A percentile compares a stretch with the other conserved stretches of the same genome.
These are phyloP conservation scores for Saccharomycopsis sp. DNA, from an alignment of 805 yeast species.

Conservation along the genomic window DNA sequence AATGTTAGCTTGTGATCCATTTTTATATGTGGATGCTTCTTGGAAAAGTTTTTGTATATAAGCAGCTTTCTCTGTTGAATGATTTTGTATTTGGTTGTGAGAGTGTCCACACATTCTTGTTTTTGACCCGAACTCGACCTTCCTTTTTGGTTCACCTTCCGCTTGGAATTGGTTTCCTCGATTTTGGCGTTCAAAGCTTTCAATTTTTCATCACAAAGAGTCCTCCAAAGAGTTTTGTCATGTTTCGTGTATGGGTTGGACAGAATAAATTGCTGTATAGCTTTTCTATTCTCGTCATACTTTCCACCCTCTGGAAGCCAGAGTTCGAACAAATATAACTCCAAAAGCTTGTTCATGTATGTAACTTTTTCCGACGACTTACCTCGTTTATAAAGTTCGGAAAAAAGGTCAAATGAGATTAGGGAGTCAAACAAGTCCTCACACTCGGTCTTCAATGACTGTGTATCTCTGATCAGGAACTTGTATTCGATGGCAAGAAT, in stretches of 20 bases:
- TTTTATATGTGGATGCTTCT: conserved; percentile 16
- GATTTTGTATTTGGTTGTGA: neutral
- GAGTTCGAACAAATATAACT: neutral
- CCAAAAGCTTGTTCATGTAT: neutral
- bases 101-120: neutral
- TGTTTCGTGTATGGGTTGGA: neutral
- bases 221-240: neutral
- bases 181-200: neutral
- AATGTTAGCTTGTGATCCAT: conserved; percentile 4
- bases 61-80: conserved; percentile 7
- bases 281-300: neutral
- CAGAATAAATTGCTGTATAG: neutral
- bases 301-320: neutral
- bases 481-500: conserved; percentile 2
- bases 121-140: neutral
- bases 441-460: neutral
- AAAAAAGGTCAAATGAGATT: neutral
- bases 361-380: neutral
- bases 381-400: neutral
- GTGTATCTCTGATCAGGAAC: neutral
- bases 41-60: conserved; percentile 14
- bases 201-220: neutral
- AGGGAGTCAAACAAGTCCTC: neutral
- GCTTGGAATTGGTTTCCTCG: neutral
- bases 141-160: neutral